Evolutionary conservation across 2,329 filamentous ascomycete genomes (phyloP).

Genomic region (Penicillium olsonii): DNA sequence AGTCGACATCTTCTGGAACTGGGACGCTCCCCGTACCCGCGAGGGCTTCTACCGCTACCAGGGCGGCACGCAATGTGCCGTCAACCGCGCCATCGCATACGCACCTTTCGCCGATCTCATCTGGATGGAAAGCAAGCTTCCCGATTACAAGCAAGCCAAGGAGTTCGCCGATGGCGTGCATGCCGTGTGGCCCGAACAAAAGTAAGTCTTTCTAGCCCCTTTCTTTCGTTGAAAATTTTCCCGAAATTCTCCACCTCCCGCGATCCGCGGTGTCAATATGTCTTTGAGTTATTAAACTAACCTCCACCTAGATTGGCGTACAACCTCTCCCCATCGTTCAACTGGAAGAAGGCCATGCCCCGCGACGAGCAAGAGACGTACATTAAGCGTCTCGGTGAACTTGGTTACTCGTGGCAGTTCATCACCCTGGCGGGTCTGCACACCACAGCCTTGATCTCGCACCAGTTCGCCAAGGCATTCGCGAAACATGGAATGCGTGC

Average conservation of each 20-base stretch:
- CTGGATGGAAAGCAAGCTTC: slow-evolving; percentile 99
- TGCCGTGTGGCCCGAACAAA: slow-evolving; percentile 92
- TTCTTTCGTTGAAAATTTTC: not conserved
- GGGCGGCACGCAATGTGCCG: slow-evolving; percentile 85
- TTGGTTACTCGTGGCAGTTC: slow-evolving; percentile 99
- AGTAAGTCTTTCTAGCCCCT: slow-evolving; percentile 59
- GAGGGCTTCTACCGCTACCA: slow-evolving; percentile 94
- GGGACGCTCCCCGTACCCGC: slow-evolving; percentile 88
- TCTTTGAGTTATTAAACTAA: slow-evolving; percentile 17
- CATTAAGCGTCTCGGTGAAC: slow-evolving; percentile 78
- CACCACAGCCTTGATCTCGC: slow-evolving; percentile 87
- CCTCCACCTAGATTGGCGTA: slow-evolving; percentile 72
- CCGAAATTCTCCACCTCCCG: not conserved
- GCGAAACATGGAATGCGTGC: slow-evolving; percentile 85
- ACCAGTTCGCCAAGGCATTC: slow-evolving; percentile 85
- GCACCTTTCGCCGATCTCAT: slow-evolving; percentile 93
- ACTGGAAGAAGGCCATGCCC: slow-evolving; percentile 98
- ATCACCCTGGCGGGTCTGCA: slow-evolving; percentile 98
- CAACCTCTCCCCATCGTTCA: slow-evolving; percentile 98
- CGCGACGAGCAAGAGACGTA: slow-evolving; percentile 94
- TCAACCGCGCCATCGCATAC: slow-evolving; percentile 89
- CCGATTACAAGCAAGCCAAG: slow-evolving; percentile 85
- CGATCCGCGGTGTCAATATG: not conserved
- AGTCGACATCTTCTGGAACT: slow-evolving; percentile 85
- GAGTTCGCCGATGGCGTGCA: slow-evolving; percentile 94